Evolutionary conservation across 345 rosid genomes (phyloP).

Genomic region (Cochlearia excelsa): DNA sequence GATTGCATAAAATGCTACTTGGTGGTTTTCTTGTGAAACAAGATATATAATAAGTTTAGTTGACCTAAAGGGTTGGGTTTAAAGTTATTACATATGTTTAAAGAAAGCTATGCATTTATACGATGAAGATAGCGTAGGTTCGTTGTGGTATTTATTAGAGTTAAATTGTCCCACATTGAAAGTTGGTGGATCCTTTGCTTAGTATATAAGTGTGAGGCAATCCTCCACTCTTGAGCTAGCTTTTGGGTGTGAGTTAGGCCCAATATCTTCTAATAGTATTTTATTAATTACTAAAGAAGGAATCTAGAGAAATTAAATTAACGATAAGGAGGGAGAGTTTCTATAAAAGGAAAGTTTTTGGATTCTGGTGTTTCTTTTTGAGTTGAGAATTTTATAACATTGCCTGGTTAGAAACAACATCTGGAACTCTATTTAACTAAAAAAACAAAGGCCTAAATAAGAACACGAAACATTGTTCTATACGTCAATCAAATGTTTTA

Average conservation of each 20-base stretch:
- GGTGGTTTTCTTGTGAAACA: conserved; percentile 17
- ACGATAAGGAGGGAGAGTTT: conserved; percentile 23
- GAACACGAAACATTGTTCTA: not conserved
- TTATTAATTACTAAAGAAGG: not conserved
- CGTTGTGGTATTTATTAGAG: conserved; percentile 14
- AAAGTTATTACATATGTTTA: not conserved
- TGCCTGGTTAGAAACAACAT: conserved; percentile 24
- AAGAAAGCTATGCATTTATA: conserved; percentile 18
- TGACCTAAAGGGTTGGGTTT: not conserved
- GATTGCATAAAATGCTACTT: conserved; percentile 27
- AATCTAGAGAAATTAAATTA: conserved; percentile 15
- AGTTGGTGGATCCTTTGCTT: no score
- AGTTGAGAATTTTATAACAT: conserved; percentile 11
- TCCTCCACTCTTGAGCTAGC: no score
- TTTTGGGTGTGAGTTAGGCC: no score
- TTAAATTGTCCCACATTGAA: no score
- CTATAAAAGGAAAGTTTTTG: conserved; percentile 28
- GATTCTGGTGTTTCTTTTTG: conserved; percentile 26
- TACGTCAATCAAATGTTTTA: no score
- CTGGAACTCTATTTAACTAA: not conserved
- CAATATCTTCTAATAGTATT: no score
- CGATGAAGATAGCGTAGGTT: conserved; percentile 15
- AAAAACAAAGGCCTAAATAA: conserved; percentile 5
- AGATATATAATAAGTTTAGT: conserved; percentile 2
- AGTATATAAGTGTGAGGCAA: no score